Evolutionary conservation across 2,329 filamentous ascomycete genomes (phyloP), one percentile per base, ranked within the genome.

Genomic region (Thyridium curvatum): DNA sequence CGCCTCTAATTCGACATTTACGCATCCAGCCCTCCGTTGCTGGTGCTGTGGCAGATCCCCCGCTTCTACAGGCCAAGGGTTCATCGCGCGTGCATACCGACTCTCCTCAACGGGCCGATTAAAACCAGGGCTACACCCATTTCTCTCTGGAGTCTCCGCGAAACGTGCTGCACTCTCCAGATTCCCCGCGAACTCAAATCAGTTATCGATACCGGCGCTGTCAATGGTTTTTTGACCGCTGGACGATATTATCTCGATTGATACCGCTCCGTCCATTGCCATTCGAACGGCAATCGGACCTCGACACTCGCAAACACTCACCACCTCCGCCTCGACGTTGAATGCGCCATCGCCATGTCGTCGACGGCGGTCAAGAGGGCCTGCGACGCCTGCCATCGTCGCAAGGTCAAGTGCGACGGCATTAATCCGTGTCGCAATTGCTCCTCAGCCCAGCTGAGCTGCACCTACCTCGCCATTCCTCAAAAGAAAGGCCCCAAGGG

Each of bases 401-500:
- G 82, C 58, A 86, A 86, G 60, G 82, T 86, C 56, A 85, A 84
- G 58, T 86, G 82, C 55, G 80, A 85, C 53, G 80, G 81, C 41
- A 67, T 78, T 54, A 80, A 80, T 51, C 82, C 83, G 15, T 88
- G 83, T 60, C 73, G 77, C 43, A 85, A 86, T 60, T 87, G 83
- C 61, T 69, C 71, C 12, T 75, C 80, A 8, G 79, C 82, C 7
- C 72, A 79, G 52, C 68, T 86, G 14, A 68, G 72, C 12, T 87
- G 83, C 67, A 86, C 82, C 21, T 87, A 86, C 69, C 81, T 84
- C 63, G 79, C 81, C 28, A 78, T 86, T 29, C 82, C 82, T 2
- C 82, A 84, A 62, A 86, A 86, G 65, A 86, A 86, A 58, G 83
- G 83, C 2, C 83, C 82, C 32, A 86, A 86, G 61, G 82, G 83